Percentiles rank a stretch among this genome's conserved stretches.
Evolutionary conservation across 208 protist species (phyloP).

Genomic region (Acanthamoeba rhysodes): DNA sequence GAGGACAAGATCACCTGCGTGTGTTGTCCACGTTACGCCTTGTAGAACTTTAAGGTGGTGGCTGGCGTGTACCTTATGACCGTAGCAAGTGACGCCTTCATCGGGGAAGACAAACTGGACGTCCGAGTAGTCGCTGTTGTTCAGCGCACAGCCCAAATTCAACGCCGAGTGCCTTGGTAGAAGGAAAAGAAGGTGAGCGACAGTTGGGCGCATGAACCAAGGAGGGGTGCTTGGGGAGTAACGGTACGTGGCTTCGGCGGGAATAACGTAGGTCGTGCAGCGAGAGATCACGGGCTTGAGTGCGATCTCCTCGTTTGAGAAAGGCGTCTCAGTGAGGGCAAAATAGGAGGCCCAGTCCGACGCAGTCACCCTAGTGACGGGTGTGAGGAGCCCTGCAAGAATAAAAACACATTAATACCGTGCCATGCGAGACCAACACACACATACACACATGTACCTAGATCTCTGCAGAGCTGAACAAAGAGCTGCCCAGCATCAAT

Average conservation of each 20-base stretch:
- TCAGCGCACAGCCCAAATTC: neutral
- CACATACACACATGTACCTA: neutral
- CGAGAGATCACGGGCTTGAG: neutral
- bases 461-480: neutral
- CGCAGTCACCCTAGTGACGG: neutral
- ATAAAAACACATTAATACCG: too few relatives aligned
- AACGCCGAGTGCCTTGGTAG: neutral
- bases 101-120: neutral
- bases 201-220: too few relatives aligned
- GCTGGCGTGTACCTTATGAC: neutral
- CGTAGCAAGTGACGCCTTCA: conserved; percentile 1
- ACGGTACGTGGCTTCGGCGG: neutral
- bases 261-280: neutral
- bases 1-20: neutral
- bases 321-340: neutral
- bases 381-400: neutral
- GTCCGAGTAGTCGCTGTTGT: neutral
- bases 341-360: neutral
- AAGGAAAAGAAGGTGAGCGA: neutral
- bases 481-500: neutral
- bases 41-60: too few relatives aligned
- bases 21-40: neutral
- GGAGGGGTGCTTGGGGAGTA: neutral
- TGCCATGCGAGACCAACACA: too few relatives aligned
- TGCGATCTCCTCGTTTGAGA: neutral